Conservation (phyloP, 2,329 filamentous ascomycete species). For the Aspergillus tubingensis region DNA sequence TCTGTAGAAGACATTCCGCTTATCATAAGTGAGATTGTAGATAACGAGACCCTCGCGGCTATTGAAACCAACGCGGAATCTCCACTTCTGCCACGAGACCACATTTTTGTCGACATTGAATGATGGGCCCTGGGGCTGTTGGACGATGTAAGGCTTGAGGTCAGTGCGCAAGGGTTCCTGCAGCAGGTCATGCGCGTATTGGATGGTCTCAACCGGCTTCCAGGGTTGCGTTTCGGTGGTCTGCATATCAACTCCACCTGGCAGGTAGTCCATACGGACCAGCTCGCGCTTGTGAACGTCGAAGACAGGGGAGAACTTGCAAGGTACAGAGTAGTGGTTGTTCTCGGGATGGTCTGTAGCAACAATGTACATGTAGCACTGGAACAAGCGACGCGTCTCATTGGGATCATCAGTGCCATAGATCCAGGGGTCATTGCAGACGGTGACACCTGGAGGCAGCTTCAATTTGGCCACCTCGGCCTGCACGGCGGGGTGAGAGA, state of each 20-base stretch:
- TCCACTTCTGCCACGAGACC: slow-evolving; percentile 69
- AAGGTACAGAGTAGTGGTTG: slow-evolving; percentile 40
- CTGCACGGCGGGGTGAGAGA: slow-evolving; percentile 58
- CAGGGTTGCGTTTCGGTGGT: slow-evolving; percentile 59
- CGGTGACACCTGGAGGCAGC: slow-evolving; percentile 57
- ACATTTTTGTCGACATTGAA: slow-evolving; percentile 60
- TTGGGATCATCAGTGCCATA: slow-evolving; percentile 56
- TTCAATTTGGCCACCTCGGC: slow-evolving; percentile 62
- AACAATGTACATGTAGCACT: slow-evolving; percentile 46
- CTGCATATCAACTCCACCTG: slow-evolving; percentile 65
- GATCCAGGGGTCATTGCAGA: slow-evolving; percentile 69
- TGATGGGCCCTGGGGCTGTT: slow-evolving; percentile 66
- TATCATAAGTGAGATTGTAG: slow-evolving; percentile 66
- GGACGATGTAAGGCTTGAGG: slow-evolving; percentile 64
- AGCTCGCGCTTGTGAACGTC: slow-evolving; percentile 64
- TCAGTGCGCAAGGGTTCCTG: slow-evolving; percentile 65
- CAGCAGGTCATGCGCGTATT: slow-evolving; percentile 65
- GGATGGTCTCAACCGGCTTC: slow-evolving; percentile 54
- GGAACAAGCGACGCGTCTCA: slow-evolving; percentile 41
- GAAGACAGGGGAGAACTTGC: slow-evolving; percentile 49
- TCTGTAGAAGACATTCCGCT: slow-evolving; percentile 66
- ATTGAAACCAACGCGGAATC: slow-evolving; percentile 63
- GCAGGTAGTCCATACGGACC: slow-evolving; percentile 68
- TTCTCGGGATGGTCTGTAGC: slow-evolving; percentile 38
- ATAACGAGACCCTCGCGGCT: slow-evolving; percentile 67